phyloP scores from a whole-genome alignment of 169 alveolate species.

The Plasmodium inui region DNA sequence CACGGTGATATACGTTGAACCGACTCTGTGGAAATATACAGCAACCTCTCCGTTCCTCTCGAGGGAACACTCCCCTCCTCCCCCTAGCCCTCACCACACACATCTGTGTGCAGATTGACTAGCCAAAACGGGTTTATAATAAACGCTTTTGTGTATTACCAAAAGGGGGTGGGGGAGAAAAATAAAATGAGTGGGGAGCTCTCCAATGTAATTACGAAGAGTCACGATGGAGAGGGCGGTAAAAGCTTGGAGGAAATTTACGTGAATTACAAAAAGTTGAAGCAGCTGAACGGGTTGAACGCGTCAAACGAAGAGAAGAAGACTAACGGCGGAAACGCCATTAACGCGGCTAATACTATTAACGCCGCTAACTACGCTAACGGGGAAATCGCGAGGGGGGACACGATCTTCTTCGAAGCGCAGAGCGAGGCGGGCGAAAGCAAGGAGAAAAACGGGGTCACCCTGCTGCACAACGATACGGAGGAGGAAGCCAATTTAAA shows the following conservation, averaged over 20 bases:
- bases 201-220: conserved; percentile 18
- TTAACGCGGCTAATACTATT: not conserved
- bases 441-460: not conserved
- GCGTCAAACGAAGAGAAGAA: not conserved
- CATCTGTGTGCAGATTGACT: not conserved
- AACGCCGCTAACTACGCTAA: not conserved
- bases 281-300: not conserved
- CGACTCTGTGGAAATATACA: not conserved
- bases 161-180: not conserved
- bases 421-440: conserved; percentile 30
- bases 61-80: not conserved
- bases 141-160: not conserved
- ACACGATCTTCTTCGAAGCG: conserved; percentile 24
- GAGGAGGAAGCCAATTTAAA: conserved; percentile 30
- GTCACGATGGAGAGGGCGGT: conserved; percentile 30
- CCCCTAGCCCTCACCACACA: not conserved
- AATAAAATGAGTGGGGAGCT: conserved; percentile 32
- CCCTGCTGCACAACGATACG: not conserved
- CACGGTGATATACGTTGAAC: not conserved
- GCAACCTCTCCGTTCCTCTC: not conserved
- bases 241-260: conserved; percentile 43
- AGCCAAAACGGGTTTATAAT: not conserved
- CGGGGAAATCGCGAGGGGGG: not conserved
- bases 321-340: not conserved
- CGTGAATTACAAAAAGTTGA: conserved; percentile 25